A percentile compares a stretch with the other conserved stretches of the same genome.
These are phyloP conservation scores for Tephrocybe sp. DNA, from an alignment of 768 basidiomycete genomes.

Conservation along the genomic window DNA sequence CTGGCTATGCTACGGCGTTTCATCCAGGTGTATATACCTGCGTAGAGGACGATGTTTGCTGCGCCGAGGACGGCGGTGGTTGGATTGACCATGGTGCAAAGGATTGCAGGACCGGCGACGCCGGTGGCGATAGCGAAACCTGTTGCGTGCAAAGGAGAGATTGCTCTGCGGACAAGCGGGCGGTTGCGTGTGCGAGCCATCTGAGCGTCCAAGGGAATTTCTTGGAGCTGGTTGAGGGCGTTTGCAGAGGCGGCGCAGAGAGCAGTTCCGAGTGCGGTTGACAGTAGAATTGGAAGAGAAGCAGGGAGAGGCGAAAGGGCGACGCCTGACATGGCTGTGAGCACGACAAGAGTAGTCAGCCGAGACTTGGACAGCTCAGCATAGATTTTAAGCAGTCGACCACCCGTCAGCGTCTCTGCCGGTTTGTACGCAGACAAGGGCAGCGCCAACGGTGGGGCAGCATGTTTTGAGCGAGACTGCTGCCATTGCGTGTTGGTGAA, in stretches of 20 bases:
- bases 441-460: conserved; percentile 4
- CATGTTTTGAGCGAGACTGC: neutral
- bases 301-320: conserved; percentile 89
- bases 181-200: conserved; percentile 88
- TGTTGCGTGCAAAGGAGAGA: conserved; percentile 81
- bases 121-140: conserved; percentile 78
- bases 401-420: conserved; percentile 43
- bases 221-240: conserved; percentile 91
- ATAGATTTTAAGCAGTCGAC: conserved; percentile 63
- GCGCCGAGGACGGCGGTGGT: conserved; percentile 81
- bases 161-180: conserved; percentile 82
- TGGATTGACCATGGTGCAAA: conserved; percentile 84
- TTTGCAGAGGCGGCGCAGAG: conserved; percentile 94
- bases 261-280: conserved; percentile 85
- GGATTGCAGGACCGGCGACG: conserved; percentile 68
- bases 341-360: conserved; percentile 78
- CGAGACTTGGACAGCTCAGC: conserved; percentile 80
- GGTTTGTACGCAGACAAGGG: conserved; percentile 31
- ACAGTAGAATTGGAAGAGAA: conserved; percentile 78
- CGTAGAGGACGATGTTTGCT: conserved; percentile 85
- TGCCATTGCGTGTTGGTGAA: conserved; percentile 62
- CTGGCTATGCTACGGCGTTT: conserved; percentile 81
- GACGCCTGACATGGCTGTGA: conserved; percentile 90
- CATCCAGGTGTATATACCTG: conserved; percentile 88
- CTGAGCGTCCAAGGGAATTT: conserved; percentile 94